Percentiles rank a stretch among this genome's conserved stretches.
phyloP scores from a whole-genome alignment of 148 eudicot genomes.

The Suaeda aralocaspica region DNA sequence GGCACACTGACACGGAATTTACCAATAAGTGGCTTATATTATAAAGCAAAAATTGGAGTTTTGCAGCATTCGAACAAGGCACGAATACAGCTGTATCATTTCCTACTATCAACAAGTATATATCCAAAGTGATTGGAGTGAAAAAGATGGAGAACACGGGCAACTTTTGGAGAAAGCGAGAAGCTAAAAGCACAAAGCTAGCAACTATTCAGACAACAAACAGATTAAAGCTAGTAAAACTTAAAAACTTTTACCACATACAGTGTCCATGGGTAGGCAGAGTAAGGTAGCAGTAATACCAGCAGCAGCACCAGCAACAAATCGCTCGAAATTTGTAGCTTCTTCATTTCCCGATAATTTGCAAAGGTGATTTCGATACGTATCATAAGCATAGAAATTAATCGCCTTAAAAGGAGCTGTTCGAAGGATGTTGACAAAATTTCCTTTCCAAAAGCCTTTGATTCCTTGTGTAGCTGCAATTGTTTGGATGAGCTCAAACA shows the following conservation, averaged over 20 bases:
- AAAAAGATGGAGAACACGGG: neutral
- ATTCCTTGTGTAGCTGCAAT: constrained; percentile 85
- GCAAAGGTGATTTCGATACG: constrained; percentile 68
- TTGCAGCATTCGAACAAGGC: no score
- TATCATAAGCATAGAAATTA: constrained; percentile 93
- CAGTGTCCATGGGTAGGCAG: constrained; percentile 98
- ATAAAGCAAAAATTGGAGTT: no score
- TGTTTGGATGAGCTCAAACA: constrained; percentile 62
- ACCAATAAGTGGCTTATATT: no score
- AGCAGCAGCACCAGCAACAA: constrained; percentile 92
- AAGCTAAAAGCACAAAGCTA: constrained; percentile 1
- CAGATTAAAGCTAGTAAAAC: neutral
- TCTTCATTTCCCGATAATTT: constrained; percentile 72
- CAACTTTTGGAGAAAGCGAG: neutral
- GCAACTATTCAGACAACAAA: neutral
- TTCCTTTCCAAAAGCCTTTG: constrained; percentile 96
- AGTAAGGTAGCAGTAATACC: constrained; percentile 91
- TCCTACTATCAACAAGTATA: neutral
- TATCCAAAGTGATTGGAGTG: neutral
- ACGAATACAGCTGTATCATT: neutral
- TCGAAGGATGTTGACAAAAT: constrained; percentile 92
- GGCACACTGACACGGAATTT: no score
- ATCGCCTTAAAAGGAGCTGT: constrained; percentile 96
- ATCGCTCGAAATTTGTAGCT: constrained; percentile 84
- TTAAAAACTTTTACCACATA: constrained; percentile 42